These are phyloP conservation scores for Colletotrichum tanaceti DNA, from an alignment of 2,329 filamentous ascomycete species.

Conservation along the genomic window DNA sequence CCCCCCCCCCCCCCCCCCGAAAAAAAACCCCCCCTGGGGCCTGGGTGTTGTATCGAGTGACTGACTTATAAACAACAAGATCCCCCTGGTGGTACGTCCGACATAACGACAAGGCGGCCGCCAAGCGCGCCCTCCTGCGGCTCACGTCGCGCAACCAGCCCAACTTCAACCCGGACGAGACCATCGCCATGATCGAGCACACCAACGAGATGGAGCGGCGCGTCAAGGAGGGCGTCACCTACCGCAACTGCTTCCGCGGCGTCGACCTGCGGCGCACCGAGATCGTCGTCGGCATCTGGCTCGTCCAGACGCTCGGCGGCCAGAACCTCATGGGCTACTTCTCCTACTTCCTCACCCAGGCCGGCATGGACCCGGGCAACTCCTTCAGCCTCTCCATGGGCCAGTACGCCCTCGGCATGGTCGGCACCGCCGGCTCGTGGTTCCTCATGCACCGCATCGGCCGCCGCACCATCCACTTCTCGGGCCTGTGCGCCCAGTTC, in stretches of 20 bases:
- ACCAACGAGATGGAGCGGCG: conserved; percentile 63
- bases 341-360: conserved; percentile 51
- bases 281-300: conserved; percentile 62
- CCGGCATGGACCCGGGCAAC: conserved; percentile 57
- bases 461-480: conserved; percentile 61
- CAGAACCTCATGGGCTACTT: conserved; percentile 57
- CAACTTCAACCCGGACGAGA: conserved; percentile 58
- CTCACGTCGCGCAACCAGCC: conserved; percentile 54
- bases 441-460: conserved; percentile 61
- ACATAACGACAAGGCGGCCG: conserved; percentile 54
- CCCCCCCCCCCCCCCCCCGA: no score
- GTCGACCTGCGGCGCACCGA: conserved; percentile 65
- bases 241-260: conserved; percentile 64
- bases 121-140: conserved; percentile 55
- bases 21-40: no score
- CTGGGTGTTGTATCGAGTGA: no score
- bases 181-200: conserved; percentile 65
- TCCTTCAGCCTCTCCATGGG: conserved; percentile 60
- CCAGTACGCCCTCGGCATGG: conserved; percentile 61
- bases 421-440: conserved; percentile 65
- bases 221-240: conserved; percentile 56
- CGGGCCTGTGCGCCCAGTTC: conserved; percentile 56
- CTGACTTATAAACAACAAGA: conserved; percentile 42
- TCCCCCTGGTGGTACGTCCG: conserved; percentile 65
- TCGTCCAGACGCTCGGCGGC: conserved; percentile 61